These are phyloP conservation scores for Penicillium angulare DNA, from an alignment of 495 filamentous ascomycete genomes.

Conservation along the genomic window DNA sequence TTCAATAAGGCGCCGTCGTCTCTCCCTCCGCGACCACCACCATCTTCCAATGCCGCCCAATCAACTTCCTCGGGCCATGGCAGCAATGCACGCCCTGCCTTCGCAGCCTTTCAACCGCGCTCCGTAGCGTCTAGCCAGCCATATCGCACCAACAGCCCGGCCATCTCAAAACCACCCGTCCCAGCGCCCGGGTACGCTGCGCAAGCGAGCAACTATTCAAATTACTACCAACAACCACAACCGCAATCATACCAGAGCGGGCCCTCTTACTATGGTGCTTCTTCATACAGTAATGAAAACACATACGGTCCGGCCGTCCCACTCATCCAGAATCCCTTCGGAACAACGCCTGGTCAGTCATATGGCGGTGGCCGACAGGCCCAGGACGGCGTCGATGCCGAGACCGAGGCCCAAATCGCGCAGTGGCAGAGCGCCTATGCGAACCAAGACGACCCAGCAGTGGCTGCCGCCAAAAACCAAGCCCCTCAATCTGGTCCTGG, in stretches of 20 bases:
- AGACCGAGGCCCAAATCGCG: constrained; percentile 89
- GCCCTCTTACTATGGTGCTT: constrained; percentile 49
- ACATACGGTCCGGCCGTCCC: constrained; percentile 59
- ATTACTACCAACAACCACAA: constrained; percentile 35
- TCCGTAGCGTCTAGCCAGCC: constrained; percentile 54
- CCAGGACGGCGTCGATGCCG: constrained; percentile 64
- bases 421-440: constrained; percentile 96
- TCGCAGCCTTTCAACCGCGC: constrained; percentile 62
- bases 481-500: constrained; percentile 29
- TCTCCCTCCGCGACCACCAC: constrained; percentile 82
- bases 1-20: constrained; percentile 65
- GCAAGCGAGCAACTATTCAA: constrained; percentile 33
- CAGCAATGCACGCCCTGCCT: constrained; percentile 33
- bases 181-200: constrained; percentile 39
- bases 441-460: constrained; percentile 24
- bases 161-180: constrained; percentile 43
- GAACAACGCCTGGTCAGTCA: constrained; percentile 53
- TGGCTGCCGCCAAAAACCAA: constrained; percentile 25
- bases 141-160: constrained; percentile 41
- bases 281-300: constrained; percentile 51
- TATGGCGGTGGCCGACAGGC: constrained; percentile 33
- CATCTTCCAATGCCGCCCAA: constrained; percentile 51
- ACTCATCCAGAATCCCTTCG: constrained; percentile 85
- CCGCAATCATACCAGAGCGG: constrained; percentile 41
- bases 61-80: constrained; percentile 49